phyloP scores from a whole-genome alignment of 768 basidiomycete species.

The Termitomyces sp. region DNA sequence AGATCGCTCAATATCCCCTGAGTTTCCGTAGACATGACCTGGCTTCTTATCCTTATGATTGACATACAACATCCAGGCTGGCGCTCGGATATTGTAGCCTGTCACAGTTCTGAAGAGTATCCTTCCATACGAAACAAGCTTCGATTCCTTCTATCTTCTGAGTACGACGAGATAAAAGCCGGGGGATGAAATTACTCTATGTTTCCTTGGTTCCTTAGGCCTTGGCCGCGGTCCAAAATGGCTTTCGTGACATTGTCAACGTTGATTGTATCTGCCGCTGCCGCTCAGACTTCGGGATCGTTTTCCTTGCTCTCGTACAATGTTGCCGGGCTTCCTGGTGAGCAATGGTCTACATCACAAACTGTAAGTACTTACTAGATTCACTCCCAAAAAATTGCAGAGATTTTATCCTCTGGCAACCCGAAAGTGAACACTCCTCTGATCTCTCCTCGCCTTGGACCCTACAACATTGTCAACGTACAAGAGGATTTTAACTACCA shows the following conservation, averaged over 20 bases:
- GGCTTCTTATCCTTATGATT: background rate
- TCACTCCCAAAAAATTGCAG: slow-evolving; percentile 10
- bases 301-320: slow-evolving; percentile 28
- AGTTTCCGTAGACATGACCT: background rate
- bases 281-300: slow-evolving; percentile 21
- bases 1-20: no score
- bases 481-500: slow-evolving; percentile 39
- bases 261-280: slow-evolving; percentile 2
- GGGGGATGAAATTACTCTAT: background rate
- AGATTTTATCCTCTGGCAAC: slow-evolving; percentile 25
- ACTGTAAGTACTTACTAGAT: no score
- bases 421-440: slow-evolving; percentile 26
- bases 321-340: slow-evolving; percentile 32
- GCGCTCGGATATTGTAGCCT: background rate
- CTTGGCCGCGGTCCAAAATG: slow-evolving; percentile 1
- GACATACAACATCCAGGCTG: no score
- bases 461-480: slow-evolving; percentile 30
- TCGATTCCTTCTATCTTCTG: background rate
- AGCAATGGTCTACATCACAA: background rate
- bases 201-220: background rate
- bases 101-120: background rate
- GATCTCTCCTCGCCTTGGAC: slow-evolving; percentile 27
- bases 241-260: background rate
- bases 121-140: slow-evolving; percentile 1
- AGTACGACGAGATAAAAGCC: slow-evolving; percentile 1